These are phyloP conservation scores for Chloris gayana DNA, from an alignment of 176 grass and related monocot genomes.

Conservation along the genomic window DNA sequence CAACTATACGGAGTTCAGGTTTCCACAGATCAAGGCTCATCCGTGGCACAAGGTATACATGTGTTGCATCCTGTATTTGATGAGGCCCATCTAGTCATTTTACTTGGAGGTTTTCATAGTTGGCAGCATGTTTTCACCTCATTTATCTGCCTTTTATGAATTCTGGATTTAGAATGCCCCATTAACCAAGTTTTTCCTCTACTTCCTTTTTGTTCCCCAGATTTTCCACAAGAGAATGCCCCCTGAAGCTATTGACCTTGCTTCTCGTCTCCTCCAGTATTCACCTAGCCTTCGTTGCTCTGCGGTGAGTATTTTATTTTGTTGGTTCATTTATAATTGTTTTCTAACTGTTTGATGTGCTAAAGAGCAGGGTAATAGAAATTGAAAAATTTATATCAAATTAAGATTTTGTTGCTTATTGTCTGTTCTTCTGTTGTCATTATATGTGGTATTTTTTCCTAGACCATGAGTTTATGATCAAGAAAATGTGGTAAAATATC, in stretches of 20 bases:
- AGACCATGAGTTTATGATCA: neutral
- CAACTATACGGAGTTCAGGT: slow-evolving; percentile 92
- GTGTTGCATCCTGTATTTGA: slow-evolving; percentile 17
- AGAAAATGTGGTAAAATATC: neutral
- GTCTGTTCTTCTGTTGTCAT: neutral
- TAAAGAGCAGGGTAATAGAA: neutral
- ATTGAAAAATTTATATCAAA: neutral
- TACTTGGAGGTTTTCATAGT: neutral
- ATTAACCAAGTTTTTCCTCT: neutral
- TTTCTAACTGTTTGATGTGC: slow-evolving; percentile 9
- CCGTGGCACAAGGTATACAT: slow-evolving; percentile 92
- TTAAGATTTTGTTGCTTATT: neutral
- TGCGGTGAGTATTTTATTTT: slow-evolving; percentile 61
- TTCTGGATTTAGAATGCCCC: neutral
- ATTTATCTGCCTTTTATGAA: neutral
- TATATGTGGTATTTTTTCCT: neutral
- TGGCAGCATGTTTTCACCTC: neutral
- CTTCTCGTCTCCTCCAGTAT: slow-evolving; percentile 90
- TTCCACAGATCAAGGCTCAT: slow-evolving; percentile 98
- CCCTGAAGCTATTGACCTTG: slow-evolving; percentile 87
- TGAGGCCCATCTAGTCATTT: slow-evolving; percentile 9
- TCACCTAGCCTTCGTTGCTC: slow-evolving; percentile 84
- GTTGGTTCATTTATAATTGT: neutral
- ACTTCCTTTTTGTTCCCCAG: slow-evolving; percentile 23
- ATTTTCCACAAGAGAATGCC: slow-evolving; percentile 98